Conservation (phyloP, 192 early-diverging fungal genomes). For the Kappamyces sp. region DNA sequence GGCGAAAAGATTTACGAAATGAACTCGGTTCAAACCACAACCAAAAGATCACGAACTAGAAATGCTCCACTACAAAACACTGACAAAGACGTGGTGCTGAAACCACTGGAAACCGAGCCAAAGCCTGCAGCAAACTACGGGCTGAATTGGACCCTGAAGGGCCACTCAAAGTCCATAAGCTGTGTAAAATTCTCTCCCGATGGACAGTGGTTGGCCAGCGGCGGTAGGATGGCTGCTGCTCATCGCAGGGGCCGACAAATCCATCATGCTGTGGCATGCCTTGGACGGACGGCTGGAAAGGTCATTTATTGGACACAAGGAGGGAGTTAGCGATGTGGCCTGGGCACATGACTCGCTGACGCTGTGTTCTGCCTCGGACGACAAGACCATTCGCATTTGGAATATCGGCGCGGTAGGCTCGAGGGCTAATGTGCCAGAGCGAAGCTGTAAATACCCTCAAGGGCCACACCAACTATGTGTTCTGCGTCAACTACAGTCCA, state of each 20-base stretch:
- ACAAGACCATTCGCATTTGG: constrained; percentile 94
- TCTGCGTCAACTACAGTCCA: constrained; percentile 96
- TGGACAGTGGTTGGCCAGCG: constrained; percentile 91
- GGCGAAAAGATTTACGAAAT: too few relatives aligned
- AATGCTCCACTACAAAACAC: too few relatives aligned
- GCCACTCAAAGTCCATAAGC: constrained; percentile 91
- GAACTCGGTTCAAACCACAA: too few relatives aligned
- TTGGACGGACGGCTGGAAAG: constrained; percentile 73
- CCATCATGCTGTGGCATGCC: constrained; percentile 90
- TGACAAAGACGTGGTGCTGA: too few relatives aligned
- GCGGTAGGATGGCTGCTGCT: constrained; percentile 51
- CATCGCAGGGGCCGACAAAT: constrained; percentile 84
- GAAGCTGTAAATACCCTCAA: constrained; percentile 64
- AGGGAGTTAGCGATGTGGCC: constrained; percentile 92
- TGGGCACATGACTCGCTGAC: constrained; percentile 90
- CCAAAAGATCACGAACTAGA: too few relatives aligned
- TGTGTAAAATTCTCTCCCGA: constrained; percentile 98
- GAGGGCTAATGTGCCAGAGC: constrained; percentile 28
- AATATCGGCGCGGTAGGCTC: constrained; percentile 62
- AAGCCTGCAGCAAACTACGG: constrained; percentile 64
- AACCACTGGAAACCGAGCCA: not conserved
- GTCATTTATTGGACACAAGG: constrained; percentile 82
- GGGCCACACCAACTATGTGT: constrained; percentile 96
- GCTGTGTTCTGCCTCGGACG: constrained; percentile 89
- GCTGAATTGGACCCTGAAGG: constrained; percentile 79